phyloP scores from a whole-genome alignment of 2,329 filamentous ascomycete genomes.

The Colletotrichum sp. region DNA sequence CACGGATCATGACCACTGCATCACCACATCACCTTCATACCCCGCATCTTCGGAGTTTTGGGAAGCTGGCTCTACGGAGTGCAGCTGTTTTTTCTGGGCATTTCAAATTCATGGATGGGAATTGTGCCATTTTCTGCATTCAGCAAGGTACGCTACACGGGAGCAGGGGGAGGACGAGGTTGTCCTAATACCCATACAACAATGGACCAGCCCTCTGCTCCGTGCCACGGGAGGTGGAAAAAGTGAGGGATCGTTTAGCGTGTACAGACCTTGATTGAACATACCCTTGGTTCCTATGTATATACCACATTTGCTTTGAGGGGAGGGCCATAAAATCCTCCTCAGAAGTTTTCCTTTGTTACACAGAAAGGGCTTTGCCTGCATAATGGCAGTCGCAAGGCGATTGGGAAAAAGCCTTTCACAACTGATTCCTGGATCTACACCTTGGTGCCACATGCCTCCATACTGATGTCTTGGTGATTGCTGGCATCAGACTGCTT shows the following conservation, averaged over 20 bases:
- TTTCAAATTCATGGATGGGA: slow-evolving; percentile 9
- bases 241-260: background rate
- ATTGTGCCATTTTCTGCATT: slow-evolving; percentile 18
- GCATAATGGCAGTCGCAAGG: background rate
- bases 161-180: background rate
- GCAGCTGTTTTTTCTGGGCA: slow-evolving; percentile 15
- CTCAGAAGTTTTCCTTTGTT: slow-evolving; percentile 2
- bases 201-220: background rate
- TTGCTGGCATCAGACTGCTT: background rate
- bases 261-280: slow-evolving; percentile 14
- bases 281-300: slow-evolving; percentile 18
- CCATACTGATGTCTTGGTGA: background rate
- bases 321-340: background rate
- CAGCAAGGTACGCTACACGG: background rate
- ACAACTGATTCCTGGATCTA: background rate
- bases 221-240: background rate
- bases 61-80: slow-evolving; percentile 18
- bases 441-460: background rate
- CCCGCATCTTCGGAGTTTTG: slow-evolving; percentile 22
- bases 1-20: slow-evolving; percentile 25
- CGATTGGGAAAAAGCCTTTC: background rate
- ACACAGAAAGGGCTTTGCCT: background rate
- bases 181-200: background rate
- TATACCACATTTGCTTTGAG: slow-evolving; percentile 1
- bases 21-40: slow-evolving; percentile 22